Evolutionary conservation across 805 yeast genomes (phyloP).

Genomic region (Hanseniaspora clermontiae): DNA sequence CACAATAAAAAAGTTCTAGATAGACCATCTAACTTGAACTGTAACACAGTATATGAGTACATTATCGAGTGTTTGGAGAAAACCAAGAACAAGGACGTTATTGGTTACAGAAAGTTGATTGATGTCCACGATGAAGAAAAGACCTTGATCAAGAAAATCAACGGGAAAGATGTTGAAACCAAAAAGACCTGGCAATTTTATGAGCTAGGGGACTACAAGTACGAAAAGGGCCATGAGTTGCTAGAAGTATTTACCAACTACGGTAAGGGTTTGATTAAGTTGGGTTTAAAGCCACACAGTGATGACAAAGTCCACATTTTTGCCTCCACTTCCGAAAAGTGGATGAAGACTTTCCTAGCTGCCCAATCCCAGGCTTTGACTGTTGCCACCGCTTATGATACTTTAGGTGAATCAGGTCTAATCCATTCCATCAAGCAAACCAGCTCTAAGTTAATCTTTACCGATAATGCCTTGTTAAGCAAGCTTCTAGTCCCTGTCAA

Average conservation of each 20-base stretch:
- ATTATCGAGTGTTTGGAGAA: slow-evolving; percentile 47
- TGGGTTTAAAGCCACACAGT: slow-evolving; percentile 56
- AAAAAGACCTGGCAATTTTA: slow-evolving; percentile 82
- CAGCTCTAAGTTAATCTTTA: slow-evolving; percentile 61
- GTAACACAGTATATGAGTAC: slow-evolving; percentile 59
- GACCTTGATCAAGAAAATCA: slow-evolving; percentile 56
- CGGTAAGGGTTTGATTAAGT: slow-evolving; percentile 63
- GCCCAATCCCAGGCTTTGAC: slow-evolving; percentile 69
- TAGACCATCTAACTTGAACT: slow-evolving; percentile 53
- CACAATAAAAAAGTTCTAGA: slow-evolving; percentile 38
- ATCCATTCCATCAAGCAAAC: slow-evolving; percentile 79
- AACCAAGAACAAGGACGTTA: slow-evolving; percentile 41
- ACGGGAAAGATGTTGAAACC: slow-evolving; percentile 59
- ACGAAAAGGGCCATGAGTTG: slow-evolving; percentile 49
- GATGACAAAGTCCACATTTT: slow-evolving; percentile 63
- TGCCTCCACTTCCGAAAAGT: slow-evolving; percentile 75
- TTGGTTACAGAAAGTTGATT: slow-evolving; percentile 68
- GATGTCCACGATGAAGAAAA: slow-evolving; percentile 69
- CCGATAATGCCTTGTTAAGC: slow-evolving; percentile 63
- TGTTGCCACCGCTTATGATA: slow-evolving; percentile 90
- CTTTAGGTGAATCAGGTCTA: slow-evolving; percentile 79
- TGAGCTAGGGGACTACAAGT: slow-evolving; percentile 64
- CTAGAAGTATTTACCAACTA: slow-evolving; percentile 36
- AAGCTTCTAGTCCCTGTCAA: slow-evolving; percentile 62
- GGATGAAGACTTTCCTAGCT: slow-evolving; percentile 83